These are phyloP conservation scores for Asterionellopsis glacialis DNA, from an alignment of 108 stramenopile genomes.

Conservation along the genomic window DNA sequence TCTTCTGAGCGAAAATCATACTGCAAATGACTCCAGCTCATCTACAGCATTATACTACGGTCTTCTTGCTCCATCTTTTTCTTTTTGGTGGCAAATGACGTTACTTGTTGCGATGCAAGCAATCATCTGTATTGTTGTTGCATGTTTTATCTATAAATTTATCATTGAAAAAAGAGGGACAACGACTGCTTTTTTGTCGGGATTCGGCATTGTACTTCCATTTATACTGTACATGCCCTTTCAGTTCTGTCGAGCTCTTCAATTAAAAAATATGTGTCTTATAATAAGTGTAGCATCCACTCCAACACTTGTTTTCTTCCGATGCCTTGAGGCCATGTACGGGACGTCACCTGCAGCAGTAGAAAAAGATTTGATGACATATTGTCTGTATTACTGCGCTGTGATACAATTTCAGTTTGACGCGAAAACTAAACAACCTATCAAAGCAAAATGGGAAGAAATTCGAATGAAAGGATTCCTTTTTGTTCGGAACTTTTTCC, in stretches of 20 bases:
- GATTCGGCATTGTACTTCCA: slow-evolving; percentile 24
- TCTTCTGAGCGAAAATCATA: too few species aligned
- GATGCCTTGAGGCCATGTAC: slow-evolving; percentile 16
- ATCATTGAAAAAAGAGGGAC: slow-evolving; percentile 18
- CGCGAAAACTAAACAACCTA: background rate
- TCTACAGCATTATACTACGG: too few species aligned
- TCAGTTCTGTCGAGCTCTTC: slow-evolving; percentile 1
- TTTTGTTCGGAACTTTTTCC: slow-evolving; percentile 3
- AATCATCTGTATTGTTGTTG: background rate
- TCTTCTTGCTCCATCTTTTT: background rate
- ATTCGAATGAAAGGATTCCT: background rate
- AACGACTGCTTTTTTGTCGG: slow-evolving; percentile 10
- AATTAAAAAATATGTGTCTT: slow-evolving; percentile 9
- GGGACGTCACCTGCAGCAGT: slow-evolving; percentile 13
- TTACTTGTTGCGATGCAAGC: slow-evolving; percentile 4
- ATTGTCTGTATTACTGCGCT: slow-evolving; percentile 9
- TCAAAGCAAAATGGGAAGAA: background rate
- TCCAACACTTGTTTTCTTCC: slow-evolving; percentile 12
- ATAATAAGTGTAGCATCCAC: slow-evolving; percentile 8
- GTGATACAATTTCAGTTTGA: slow-evolving; percentile 13
- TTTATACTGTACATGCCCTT: slow-evolving; percentile 13
- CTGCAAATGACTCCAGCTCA: too few species aligned
- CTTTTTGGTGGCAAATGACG: slow-evolving; percentile 6
- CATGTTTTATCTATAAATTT: slow-evolving; percentile 12
- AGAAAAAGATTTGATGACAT: slow-evolving; percentile 1